Conservation (phyloP, 208 protist species). For the Wallacemonas sp. region DNA sequence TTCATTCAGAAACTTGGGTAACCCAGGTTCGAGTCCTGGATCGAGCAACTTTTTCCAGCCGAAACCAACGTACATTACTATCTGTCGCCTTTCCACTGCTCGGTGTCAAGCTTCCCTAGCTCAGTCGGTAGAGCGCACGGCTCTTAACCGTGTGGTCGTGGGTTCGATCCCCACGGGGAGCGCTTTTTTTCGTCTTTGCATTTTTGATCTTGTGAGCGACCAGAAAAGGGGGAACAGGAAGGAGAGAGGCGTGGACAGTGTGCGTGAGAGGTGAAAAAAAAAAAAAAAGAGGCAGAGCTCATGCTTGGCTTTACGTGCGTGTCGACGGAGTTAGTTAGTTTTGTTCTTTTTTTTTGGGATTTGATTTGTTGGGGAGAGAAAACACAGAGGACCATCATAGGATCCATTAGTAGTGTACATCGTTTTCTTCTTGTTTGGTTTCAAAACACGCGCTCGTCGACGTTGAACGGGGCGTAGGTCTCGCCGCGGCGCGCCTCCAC, state of each 20-base stretch:
- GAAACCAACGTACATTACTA: too few relatives aligned
- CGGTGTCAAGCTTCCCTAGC: slow-evolving; percentile 91
- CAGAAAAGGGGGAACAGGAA: slow-evolving; percentile 9
- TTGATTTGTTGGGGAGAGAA: too few relatives aligned
- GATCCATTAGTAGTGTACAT: slow-evolving; percentile 14
- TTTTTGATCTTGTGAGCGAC: not conserved
- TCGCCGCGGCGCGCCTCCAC: slow-evolving; percentile 16
- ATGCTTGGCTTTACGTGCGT: too few relatives aligned
- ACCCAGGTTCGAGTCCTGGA: slow-evolving; percentile 9
- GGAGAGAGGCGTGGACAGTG: slow-evolving; percentile 1
- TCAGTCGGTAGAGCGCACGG: slow-evolving; percentile 97
- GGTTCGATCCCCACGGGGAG: slow-evolving; percentile 95
- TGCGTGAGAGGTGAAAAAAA: not conserved
- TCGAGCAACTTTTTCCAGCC: slow-evolving; percentile 1
- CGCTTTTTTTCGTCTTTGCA: slow-evolving; percentile 46
- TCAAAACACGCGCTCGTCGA: slow-evolving; percentile 24
- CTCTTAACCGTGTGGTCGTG: slow-evolving; percentile 98
- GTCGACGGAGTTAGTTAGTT: too few relatives aligned
- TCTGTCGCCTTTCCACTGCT: too few relatives aligned
- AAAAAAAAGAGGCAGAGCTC: not conserved
- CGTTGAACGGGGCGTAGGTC: slow-evolving; percentile 22
- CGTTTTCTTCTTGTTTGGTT: not conserved
- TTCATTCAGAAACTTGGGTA: slow-evolving; percentile 9
- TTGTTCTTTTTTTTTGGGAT: too few relatives aligned
- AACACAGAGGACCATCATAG: too few relatives aligned